Percentiles rank a stretch among this genome's conserved stretches.
These are phyloP conservation scores for Kewa caespitosa DNA, from an alignment of 179 eudicot genomes.

Conservation along the genomic window DNA sequence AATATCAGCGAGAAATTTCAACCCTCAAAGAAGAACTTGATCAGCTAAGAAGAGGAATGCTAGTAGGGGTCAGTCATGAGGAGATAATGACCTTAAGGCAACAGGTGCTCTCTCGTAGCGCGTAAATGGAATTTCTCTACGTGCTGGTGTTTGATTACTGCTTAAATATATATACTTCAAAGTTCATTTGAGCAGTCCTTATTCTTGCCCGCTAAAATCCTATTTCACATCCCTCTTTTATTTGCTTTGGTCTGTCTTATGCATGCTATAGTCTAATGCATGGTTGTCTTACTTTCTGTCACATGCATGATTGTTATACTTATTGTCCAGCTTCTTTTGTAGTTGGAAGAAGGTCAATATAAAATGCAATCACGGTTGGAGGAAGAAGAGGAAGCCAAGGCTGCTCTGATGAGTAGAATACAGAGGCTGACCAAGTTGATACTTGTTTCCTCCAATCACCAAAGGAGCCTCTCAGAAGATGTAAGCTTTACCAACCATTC, in stretches of 20 bases:
- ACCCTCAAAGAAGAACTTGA: constrained; percentile 87
- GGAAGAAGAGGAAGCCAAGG: constrained; percentile 99
- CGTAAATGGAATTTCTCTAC: neutral
- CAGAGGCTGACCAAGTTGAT: constrained; percentile 95
- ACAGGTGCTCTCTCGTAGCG: constrained; percentile 48
- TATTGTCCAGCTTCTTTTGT: constrained; percentile 3
- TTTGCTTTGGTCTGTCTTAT: too few relatives aligned
- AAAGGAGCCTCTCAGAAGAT: constrained; percentile 64
- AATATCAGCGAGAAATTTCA: constrained; percentile 92
- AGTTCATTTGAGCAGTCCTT: neutral
- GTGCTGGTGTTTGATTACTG: neutral
- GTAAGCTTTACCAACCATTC: constrained; percentile 39
- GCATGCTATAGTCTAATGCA: too few relatives aligned
- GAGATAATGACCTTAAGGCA: constrained; percentile 85
- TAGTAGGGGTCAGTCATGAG: constrained; percentile 90
- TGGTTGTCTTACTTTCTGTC: constrained; percentile 9
- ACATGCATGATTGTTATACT: neutral
- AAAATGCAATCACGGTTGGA: constrained; percentile 97
- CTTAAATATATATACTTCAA: neutral
- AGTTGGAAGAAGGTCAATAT: constrained; percentile 98
- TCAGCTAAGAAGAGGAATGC: constrained; percentile 82
- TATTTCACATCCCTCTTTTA: too few relatives aligned
- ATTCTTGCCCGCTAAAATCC: neutral
- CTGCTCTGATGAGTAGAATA: constrained; percentile 97
- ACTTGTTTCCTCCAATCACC: constrained; percentile 91